Evolutionary conservation across 768 basidiomycete species (phyloP).

Genomic region (Kondoa malvinella): DNA sequence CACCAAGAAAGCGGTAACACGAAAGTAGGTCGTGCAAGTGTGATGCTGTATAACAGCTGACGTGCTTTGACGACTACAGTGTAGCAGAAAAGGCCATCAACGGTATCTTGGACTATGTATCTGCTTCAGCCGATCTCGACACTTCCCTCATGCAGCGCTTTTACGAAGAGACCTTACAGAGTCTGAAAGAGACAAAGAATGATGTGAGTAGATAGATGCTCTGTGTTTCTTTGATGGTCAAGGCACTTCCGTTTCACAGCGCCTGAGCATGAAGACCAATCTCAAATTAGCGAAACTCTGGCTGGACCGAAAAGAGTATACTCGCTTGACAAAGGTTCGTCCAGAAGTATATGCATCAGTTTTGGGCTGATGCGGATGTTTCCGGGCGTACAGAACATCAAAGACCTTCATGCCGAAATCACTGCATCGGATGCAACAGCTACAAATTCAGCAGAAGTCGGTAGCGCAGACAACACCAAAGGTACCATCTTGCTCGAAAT

Average conservation of each 20-base stretch:
- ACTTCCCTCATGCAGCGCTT: conserved; percentile 83
- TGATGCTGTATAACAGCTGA: too few species aligned
- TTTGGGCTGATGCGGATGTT: background rate
- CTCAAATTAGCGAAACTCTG: conserved; percentile 92
- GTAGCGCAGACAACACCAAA: conserved; percentile 67
- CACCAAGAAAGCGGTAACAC: conserved; percentile 85
- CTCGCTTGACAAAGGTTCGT: conserved; percentile 57
- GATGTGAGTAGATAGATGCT: conserved; percentile 45
- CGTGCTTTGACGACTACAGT: too few species aligned
- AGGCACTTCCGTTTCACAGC: conserved; percentile 36
- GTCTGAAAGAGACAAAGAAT: conserved; percentile 84
- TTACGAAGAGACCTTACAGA: conserved; percentile 80
- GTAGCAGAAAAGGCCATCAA: conserved; percentile 99
- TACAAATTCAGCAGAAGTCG: conserved; percentile 39
- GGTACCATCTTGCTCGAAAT: conserved; percentile 91
- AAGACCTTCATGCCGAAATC: conserved; percentile 36
- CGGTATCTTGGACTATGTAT: conserved; percentile 87
- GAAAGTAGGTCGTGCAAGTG: conserved; percentile 37
- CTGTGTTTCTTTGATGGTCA: background rate
- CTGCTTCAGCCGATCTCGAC: conserved; percentile 30
- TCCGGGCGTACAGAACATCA: conserved; percentile 11
- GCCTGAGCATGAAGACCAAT: conserved; percentile 86
- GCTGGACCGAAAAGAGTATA: conserved; percentile 85
- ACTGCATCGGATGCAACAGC: conserved; percentile 43
- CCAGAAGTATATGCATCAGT: background rate